These are phyloP conservation scores for Sclerotinia nivalis DNA, from an alignment of 2,329 filamentous ascomycete species.

Conservation along the genomic window DNA sequence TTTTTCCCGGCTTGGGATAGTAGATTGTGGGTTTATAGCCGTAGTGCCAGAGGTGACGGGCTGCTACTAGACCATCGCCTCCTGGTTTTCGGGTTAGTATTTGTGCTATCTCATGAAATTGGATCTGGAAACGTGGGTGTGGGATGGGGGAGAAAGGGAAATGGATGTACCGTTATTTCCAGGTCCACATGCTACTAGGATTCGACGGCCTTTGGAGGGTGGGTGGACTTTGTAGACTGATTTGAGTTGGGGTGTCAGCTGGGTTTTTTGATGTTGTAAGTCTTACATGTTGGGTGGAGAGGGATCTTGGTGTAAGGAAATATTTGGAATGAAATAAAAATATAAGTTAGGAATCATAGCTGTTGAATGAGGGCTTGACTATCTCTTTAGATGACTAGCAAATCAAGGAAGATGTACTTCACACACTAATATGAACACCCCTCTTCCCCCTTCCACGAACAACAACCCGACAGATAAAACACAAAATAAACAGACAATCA, in stretches of 20 bases:
- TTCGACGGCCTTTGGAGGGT: conserved; percentile 63
- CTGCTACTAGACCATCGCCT: conserved; percentile 91
- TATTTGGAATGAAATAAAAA: background rate
- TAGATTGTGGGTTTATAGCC: conserved; percentile 88
- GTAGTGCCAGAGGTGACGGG: conserved; percentile 87
- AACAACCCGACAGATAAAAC: background rate
- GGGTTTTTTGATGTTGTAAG: background rate
- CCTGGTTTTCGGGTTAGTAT: conserved; percentile 50
- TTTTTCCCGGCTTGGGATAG: conserved; percentile 90
- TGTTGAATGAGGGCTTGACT: background rate
- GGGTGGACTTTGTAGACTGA: conserved; percentile 84
- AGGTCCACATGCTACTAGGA: conserved; percentile 91
- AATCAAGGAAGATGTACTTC: background rate
- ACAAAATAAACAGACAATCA: conserved; percentile 32
- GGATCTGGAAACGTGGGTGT: background rate
- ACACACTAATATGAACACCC: conserved; percentile 1
- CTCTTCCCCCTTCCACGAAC: background rate
- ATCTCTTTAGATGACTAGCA: no score
- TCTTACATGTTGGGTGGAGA: no score
- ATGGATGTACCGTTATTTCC: conserved; percentile 62
- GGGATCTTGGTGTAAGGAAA: no score
- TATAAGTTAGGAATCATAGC: background rate
- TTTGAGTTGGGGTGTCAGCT: background rate
- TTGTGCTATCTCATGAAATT: background rate
- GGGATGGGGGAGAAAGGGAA: no score